Base-by-base conservation (phyloP, 129 eudicot species). In the Lonicera japonica region DNA sequence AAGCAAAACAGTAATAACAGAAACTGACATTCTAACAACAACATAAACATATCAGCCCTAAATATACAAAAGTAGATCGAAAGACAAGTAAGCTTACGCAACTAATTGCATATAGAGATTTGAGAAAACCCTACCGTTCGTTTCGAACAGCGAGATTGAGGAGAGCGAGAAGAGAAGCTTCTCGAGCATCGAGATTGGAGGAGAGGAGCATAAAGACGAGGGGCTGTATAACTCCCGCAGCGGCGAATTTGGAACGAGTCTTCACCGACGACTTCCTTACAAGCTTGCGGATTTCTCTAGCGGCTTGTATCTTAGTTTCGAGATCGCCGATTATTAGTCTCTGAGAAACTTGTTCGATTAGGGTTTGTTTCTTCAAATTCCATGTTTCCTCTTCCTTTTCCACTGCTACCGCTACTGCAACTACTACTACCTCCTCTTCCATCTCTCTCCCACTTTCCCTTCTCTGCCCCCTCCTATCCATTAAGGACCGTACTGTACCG, bases 71-170 rank as follows among this genome's bases (percentile, higher is more conserved):
- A 29, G 6, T 29, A 29, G 2, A 29, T 29, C 36, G 36, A 29
- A 29, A 29, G 36, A 29, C 4, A 6, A 29, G 4, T 29, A 29
- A 1, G 6, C 2, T 6, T 29, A 29, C 36, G 6, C 36, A 29
- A 29, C 4, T 29, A 29, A 29, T 1, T 29, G 36, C 2, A 29
- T 6, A 6, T 29, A 29, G 36, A 29, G 36, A 29, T 29, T 2
- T 2, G 6, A 6, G 6, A 29, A 29, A 29, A 29, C 36, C 36
- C 36, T 29, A 87, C 94, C 83, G 77, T 68, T 84, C 86, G 55
- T 88, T 84, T 39, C 92, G 71, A 23, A 78, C 83, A 14, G 95
- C 96, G 66, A 88, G 90, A 68, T 88, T 88, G 68, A 89, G 95
- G 43, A 89, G 73, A 1, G 96, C 96, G 15, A 89, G 87, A 39